Base-by-base conservation (phyloP, 2,329 filamentous ascomycete genomes). In the Fusarium hostae region DNA sequence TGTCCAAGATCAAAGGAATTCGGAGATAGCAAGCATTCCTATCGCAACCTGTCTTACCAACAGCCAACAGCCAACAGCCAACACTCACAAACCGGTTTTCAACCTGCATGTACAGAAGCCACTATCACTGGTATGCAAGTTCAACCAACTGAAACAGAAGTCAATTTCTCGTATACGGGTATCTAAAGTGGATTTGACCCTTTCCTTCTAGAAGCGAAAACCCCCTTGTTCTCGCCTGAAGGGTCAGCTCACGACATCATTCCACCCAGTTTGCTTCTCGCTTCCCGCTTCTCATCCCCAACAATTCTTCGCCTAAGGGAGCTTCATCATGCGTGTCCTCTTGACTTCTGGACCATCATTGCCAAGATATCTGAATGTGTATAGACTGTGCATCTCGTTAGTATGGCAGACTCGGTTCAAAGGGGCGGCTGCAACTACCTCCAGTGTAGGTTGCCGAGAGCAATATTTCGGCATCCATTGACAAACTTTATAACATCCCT, bases 401-500 rank as follows among this genome's bases (percentile, higher is more conserved):
- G 39, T 3, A 28, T 4, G 11, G 24, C 5, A 7, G 16, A 22
- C 3, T 8, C 11, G 3, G 2, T 22, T 4, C 8, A 15, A 2
- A 15, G 4, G 16, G 26, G 12, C 3, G 10, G 45, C 12, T 18
- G 34, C 26, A 48, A 16, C 9, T 43, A 61, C 63, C 63, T 66
- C 63, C 63, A 66, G 12, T 66, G 65, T 2, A 68, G 9, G 6
- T 68, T 68, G 2, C 65, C 65, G 18, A 68, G 57, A 10, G 65
- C 65, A 9, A 68, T 68, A 22, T 68, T 68, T 6, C 63, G 65
- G n/a, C 63, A 68, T 4, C 65, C 65, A 11, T 63, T 68, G 13
- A 68, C 48, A 22, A 68, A 68, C 16, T 68, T 68, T n/a, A 68
- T 68, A 4, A 68, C 48, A 39, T 68, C 65, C 20, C 65, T 51